A percentile compares a stretch with the other conserved stretches of the same genome.
These are phyloP conservation scores for Melastoma malabathricum DNA, from an alignment of 345 rosid genomes.

Conservation along the genomic window DNA sequence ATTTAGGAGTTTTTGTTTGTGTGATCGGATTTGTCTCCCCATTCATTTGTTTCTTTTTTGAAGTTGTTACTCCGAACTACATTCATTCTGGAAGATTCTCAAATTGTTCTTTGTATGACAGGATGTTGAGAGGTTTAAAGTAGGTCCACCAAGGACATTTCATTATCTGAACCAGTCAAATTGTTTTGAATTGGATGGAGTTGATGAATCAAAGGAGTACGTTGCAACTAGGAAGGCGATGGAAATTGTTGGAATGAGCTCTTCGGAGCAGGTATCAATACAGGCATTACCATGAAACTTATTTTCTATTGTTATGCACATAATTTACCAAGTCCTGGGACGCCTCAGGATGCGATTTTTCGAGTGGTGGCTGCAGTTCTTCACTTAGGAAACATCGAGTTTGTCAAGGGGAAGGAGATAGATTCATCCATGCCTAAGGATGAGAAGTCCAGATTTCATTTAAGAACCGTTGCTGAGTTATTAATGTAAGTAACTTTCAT, in stretches of 20 bases:
- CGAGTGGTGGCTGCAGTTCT: slow-evolving; percentile 93
- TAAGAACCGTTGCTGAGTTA: slow-evolving; percentile 72
- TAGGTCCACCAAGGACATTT: slow-evolving; percentile 72
- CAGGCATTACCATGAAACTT: too few species aligned
- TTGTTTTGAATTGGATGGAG: slow-evolving; percentile 64
- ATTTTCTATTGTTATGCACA: too few species aligned
- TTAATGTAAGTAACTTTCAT: slow-evolving; percentile 41
- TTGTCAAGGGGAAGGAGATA: slow-evolving; percentile 65
- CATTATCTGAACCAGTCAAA: slow-evolving; percentile 87
- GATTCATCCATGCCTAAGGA: slow-evolving; percentile 84
- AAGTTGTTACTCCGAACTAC: neutral
- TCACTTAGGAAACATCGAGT: slow-evolving; percentile 89
- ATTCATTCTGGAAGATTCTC: neutral
- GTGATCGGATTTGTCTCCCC: too few species aligned
- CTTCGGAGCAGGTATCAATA: slow-evolving; percentile 60
- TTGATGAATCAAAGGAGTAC: slow-evolving; percentile 82
- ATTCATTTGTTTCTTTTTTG: neutral
- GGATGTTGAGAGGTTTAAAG: slow-evolving; percentile 63
- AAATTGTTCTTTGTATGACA: slow-evolving; percentile 10
- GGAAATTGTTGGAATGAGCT: slow-evolving; percentile 80
- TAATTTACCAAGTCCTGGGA: too few species aligned
- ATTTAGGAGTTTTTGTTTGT: too few species aligned
- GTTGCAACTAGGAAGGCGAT: slow-evolving; percentile 72
- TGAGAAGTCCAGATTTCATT: slow-evolving; percentile 66
- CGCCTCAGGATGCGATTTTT: slow-evolving; percentile 69